Evolutionary conservation across 2,329 filamentous ascomycete genomes (phyloP), one percentile per base, ranked within the genome.

Genomic region (Parastagonospora avenae): DNA sequence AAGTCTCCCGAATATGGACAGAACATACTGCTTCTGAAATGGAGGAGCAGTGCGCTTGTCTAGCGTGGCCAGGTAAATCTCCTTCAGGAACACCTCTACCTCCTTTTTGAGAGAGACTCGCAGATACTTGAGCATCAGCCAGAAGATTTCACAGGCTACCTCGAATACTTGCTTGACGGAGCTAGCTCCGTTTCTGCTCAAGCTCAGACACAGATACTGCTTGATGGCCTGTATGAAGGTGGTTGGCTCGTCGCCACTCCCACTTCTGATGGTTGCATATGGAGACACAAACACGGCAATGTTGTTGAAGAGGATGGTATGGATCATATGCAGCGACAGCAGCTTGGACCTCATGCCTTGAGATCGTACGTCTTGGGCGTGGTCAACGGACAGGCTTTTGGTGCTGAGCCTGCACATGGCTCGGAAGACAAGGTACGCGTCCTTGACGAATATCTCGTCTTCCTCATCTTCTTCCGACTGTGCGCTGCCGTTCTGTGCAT

Each of bases 261-360:
- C 95, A 76, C 92, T 94, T 67, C 87, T 90, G 68, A 99, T 97
- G 35, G 91, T 96, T 72, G 92, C 92, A 54, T 93, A 80, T 1
- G 93, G 93, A 41, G 92, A 97, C 35, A 89, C 91, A 75, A 99
- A 97, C 56, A 97, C 89, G 52, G 84, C 76, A 57, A 93, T 90
- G 75, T 97, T 91, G 76, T 97, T 97, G 79, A 96, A 96, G 40
- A 99, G 84, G 49, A 97, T 86, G 35, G 91, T 96, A 70, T 97
- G 92, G 58, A 99, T 94, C 54, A 97, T 87, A 73, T 99, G 92
- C 49, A 99, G 83, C 12, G 94, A 97, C 55, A 99, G 85, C 44
- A 99, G 82, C 75, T 99, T 99, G 2, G 93, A 97, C 54, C 94
- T 88, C 93, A 99, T 99, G 32, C 93, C 91, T 68, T 97, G 92